Base-by-base conservation (phyloP, 129 eudicot genomes). In the Chrysanthemum seticuspe region DNA sequence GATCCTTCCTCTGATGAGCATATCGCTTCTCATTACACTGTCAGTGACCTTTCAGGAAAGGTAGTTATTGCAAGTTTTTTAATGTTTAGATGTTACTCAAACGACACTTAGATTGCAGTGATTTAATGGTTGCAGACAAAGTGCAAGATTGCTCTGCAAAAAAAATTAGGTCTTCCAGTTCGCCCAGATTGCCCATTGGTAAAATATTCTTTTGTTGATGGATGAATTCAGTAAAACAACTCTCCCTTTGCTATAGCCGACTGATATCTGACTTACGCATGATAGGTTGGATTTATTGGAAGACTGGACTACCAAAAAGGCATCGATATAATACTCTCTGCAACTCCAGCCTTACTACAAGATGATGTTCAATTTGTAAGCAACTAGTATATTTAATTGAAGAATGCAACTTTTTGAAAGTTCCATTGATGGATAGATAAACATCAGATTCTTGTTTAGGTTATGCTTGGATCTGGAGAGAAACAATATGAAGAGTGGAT, bases 401-500 rank as follows among this genome's bases (percentile, higher is more conserved):
- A 70, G 49, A 53, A 52, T 27, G 45, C 14, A 53, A 52, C 34
- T 52, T 2, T 60, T 5, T 63, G 9, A 14, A 48, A 63, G 50
- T 47, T 51, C 50, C 50, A 69, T 27, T 70, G 40, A 55, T 71
- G 65, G 51, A 36, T 5, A 47, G 49, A 51, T 70, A 34, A 18
- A 49, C 52, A 27, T 70, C 14, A 23, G 27, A 54, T 15, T 73
- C 2, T 64, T 34, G 13, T 64, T 78, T 78, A 92, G 98, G 82
- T 92, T 40, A 92, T 92, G 98, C 96, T 92, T 63, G 98, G 98
- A 64, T 85, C 98, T n/a, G 98, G 98, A 67, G 96, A 89, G 78
- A 81, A 83, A 76, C 95, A 86, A 70, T 92, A 92, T 59, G 96
- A 92, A 85, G 89, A 89, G 51, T 92, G 98, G 98, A 92, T 92